Conservation (phyloP, 2,329 filamentous ascomycete species). For the Exophiala sp. region DNA sequence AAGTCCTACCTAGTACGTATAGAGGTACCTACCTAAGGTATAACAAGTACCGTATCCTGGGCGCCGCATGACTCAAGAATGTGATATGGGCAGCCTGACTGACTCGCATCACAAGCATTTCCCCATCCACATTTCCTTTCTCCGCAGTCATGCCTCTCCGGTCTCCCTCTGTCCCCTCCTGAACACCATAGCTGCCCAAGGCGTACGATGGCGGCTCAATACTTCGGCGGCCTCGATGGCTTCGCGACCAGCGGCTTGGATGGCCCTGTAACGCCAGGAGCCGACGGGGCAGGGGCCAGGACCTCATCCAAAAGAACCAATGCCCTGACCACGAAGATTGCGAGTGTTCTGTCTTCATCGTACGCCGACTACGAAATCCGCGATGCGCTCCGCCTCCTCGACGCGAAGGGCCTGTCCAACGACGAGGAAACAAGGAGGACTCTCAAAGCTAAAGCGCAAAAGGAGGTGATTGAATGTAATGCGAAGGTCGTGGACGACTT, state of each 20-base stretch:
- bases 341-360: conserved; percentile 79
- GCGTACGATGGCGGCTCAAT: conserved; percentile 13
- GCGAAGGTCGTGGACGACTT: conserved; percentile 83
- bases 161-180: background rate
- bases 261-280: conserved; percentile 8
- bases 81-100: background rate
- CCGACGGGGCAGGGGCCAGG: conserved; percentile 3
- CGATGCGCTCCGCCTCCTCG: conserved; percentile 72
- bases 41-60: no score
- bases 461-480: conserved; percentile 89
- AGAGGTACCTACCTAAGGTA: no score
- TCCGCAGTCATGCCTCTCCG: conserved; percentile 1
- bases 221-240: conserved; percentile 14
- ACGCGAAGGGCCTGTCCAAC: conserved; percentile 65
- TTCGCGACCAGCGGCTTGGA: conserved; percentile 10
- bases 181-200: background rate
- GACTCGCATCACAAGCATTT: background rate
- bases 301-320: conserved; percentile 37
- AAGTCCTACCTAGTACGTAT: no score
- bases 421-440: conserved; percentile 71
- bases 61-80: no score
- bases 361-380: conserved; percentile 90
- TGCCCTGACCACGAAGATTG: conserved; percentile 74
- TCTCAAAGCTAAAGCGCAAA: conserved; percentile 59
- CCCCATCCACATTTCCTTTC: conserved; percentile 1